Conservation (phyloP, 2,329 filamentous ascomycete species). For the Calonectria crousiana region DNA sequence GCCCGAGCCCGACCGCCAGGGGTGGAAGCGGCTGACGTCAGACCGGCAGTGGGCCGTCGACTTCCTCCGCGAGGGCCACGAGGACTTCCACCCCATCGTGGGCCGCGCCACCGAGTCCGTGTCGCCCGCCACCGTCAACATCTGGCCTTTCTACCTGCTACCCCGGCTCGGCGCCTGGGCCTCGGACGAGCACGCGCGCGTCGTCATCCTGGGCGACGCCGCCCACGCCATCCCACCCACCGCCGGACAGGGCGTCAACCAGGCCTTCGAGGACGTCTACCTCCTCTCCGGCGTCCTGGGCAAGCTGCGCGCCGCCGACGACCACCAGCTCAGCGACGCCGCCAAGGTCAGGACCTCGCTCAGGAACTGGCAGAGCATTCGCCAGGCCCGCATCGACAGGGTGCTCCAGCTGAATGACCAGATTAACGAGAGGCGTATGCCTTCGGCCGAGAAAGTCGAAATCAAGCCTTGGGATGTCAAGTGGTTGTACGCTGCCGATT, state of each 20-base stretch:
- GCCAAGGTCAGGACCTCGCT: conserved; percentile 15
- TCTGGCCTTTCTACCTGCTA: conserved; percentile 64
- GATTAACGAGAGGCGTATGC: conserved; percentile 61
- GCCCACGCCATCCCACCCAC: conserved; percentile 63
- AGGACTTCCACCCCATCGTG: conserved; percentile 52
- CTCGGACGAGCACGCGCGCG: conserved; percentile 48
- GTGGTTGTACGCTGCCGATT: conserved; percentile 58
- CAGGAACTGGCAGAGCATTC: conserved; percentile 58
- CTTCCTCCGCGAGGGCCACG: conserved; percentile 49
- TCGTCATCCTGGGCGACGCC: conserved; percentile 61
- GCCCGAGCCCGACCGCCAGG: conserved; percentile 52
- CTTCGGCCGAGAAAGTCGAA: conserved; percentile 45
- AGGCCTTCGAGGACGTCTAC: conserved; percentile 64
- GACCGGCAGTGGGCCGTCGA: conserved; percentile 55
- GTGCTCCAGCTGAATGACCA: conserved; percentile 61
- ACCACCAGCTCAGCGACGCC: conserved; percentile 43
- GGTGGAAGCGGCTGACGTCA: conserved; percentile 55
- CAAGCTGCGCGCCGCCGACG: conserved; percentile 14
- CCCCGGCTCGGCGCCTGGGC: conserved; percentile 60
- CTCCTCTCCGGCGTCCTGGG: conserved; percentile 55
- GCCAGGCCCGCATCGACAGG: conserved; percentile 61
- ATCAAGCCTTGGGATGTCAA: conserved; percentile 50
- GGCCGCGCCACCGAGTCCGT: conserved; percentile 49
- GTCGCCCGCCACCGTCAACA: conserved; percentile 49
- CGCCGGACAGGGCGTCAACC: conserved; percentile 60